Evolutionary conservation across 2,329 filamentous ascomycete genomes (phyloP).

Genomic region (Aspergillus phoenicis): DNA sequence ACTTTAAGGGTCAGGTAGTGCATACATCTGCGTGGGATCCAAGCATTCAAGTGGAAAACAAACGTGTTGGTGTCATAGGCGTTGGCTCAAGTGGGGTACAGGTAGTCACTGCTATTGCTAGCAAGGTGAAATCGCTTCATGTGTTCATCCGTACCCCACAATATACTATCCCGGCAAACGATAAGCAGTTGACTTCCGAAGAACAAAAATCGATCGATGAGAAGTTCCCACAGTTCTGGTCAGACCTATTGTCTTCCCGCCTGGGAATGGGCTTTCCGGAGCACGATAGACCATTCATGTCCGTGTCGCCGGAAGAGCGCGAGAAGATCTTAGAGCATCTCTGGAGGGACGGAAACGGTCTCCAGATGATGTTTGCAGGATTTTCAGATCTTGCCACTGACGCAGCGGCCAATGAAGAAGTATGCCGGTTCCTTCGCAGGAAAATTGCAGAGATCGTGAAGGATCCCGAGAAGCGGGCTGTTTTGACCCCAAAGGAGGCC

Average conservation of each 20-base stretch:
- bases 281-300: constrained; percentile 1
- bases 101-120: constrained; percentile 30
- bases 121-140: constrained; percentile 29
- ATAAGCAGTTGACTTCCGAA: constrained; percentile 26
- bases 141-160: constrained; percentile 43
- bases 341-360: constrained; percentile 9
- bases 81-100: constrained; percentile 33
- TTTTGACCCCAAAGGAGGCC: constrained; percentile 26
- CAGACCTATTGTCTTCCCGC: not conserved
- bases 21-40: constrained; percentile 59
- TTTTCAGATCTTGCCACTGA: constrained; percentile 43
- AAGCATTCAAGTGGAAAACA: constrained; percentile 47
- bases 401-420: constrained; percentile 42
- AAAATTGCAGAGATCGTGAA: constrained; percentile 36
- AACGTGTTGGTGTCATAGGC: constrained; percentile 53
- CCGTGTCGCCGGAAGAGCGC: constrained; percentile 13
- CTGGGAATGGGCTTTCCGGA: constrained; percentile 19
- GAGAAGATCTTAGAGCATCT: constrained; percentile 15
- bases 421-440: constrained; percentile 41
- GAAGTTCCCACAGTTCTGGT: constrained; percentile 13
- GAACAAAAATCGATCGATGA: constrained; percentile 28
- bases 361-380: constrained; percentile 15
- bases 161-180: constrained; percentile 38
- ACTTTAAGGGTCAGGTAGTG: constrained; percentile 56
- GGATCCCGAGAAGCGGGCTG: constrained; percentile 33